Evolutionary conservation across 2,329 filamentous ascomycete genomes (phyloP).

Genomic region (Bisporella sp.): DNA sequence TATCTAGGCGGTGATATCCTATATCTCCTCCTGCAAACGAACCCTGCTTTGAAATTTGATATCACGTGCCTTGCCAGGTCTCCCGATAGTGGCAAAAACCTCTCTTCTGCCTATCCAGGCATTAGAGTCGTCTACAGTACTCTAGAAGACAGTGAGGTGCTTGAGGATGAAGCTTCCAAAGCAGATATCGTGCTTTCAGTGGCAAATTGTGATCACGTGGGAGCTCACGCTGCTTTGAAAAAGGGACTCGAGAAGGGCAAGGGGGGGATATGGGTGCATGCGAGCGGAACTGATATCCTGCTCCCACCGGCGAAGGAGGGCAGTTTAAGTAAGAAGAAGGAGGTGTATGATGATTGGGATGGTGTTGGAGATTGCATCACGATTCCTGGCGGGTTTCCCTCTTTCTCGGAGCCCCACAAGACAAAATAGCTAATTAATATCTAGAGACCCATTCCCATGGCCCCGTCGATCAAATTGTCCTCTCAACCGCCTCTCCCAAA

Average conservation of each 20-base stretch:
- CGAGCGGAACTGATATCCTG: constrained; percentile 41
- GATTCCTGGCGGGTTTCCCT: constrained; percentile 2
- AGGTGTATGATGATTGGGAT: constrained; percentile 50
- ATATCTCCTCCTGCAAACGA: constrained; percentile 1
- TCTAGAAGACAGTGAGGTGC: constrained; percentile 23
- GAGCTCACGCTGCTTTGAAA: constrained; percentile 37
- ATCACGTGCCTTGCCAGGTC: constrained; percentile 8
- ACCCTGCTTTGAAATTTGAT: constrained; percentile 3
- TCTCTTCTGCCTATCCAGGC: constrained; percentile 19
- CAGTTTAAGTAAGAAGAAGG: constrained; percentile 34
- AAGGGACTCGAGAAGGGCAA: constrained; percentile 39
- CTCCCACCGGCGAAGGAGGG: constrained; percentile 21
- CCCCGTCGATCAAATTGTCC: constrained; percentile 61
- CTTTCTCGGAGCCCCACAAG: constrained; percentile 23
- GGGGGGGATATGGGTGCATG: constrained; percentile 43
- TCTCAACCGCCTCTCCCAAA: constrained; percentile 31
- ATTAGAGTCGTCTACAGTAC: constrained; percentile 23
- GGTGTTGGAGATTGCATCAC: constrained; percentile 45
- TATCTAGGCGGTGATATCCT: constrained; percentile 12
- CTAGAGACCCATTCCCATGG: constrained; percentile 52
- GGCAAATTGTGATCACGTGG: constrained; percentile 33
- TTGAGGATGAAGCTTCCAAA: constrained; percentile 24
- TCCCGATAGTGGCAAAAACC: constrained; percentile 19
- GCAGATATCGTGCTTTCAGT: constrained; percentile 30
- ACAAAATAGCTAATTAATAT: constrained; percentile 19